Base-by-base conservation (phyloP, 2,329 filamentous ascomycete species). In the Pyricularia grisea region DNA sequence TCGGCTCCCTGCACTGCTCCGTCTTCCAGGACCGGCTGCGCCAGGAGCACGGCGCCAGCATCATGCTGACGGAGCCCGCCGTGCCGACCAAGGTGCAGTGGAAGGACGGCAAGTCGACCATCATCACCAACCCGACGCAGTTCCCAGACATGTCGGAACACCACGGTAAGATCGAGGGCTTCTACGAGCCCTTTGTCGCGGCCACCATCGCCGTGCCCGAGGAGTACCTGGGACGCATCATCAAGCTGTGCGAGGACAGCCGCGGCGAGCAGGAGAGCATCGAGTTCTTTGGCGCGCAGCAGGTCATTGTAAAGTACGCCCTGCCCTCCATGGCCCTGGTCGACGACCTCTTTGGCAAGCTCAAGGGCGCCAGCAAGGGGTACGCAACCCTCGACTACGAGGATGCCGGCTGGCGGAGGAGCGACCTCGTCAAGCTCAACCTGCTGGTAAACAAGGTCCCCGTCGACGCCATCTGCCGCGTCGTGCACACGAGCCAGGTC, bases 1-100 rank as follows among this genome's bases (percentile, higher is more conserved):
- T 99, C 3, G 95, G 95, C n/a, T 98, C 94, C 14, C 82, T 99
- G 66, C 95, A 99, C 78, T 98, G 95, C 80, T 98, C 94, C n/a
- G 95, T 99, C 4, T 99, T 99, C 74, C 94, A 99, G 79, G 95
- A 99, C 78, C 91, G 95, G 0, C 81, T 99, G 68, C 89, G 93
- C 63, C 93, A 97, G 79, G 95, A 99, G 78, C 94, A 99, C 75
- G 95, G 94, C 5, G 91, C 92, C 2, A 95, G 89, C 75, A 93
- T 99, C 76, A 97, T 99, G 79, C 95, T 99, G 77, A 99, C 95
- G 0, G 94, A 97, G 55, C 95, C 95, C 0, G 94, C 92, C 0
- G 95, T 99, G 14, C 94, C 95, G 3, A 96, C 94, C 74, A 96
- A 94, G 77, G 86, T 98, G 9, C 78, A 92, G 11, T 95, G 90